Conservation (phyloP, 306 rosid species). For the Hippophae tibetana region DNA sequence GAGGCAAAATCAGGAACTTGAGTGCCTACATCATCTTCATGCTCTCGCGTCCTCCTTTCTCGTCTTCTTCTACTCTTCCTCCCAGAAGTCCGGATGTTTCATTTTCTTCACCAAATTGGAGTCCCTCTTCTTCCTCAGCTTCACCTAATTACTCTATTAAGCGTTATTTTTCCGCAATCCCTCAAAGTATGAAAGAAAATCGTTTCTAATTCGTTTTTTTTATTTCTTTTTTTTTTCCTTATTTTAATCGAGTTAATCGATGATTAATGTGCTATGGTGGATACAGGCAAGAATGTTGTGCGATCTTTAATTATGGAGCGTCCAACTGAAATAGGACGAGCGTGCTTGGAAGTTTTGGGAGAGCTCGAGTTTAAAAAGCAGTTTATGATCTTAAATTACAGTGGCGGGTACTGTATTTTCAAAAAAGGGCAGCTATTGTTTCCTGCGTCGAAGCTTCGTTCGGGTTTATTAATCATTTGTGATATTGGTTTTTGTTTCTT, state of each 20-base stretch:
- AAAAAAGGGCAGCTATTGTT: background rate
- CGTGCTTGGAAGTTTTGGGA: constrained; percentile 2
- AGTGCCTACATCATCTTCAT: background rate
- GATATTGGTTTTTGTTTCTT: background rate
- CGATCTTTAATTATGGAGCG: background rate
- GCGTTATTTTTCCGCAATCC: background rate
- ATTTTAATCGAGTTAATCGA: background rate
- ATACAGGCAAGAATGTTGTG: background rate
- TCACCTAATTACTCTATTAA: background rate
- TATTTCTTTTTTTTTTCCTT: background rate
- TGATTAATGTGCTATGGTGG: background rate
- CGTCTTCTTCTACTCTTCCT: background rate
- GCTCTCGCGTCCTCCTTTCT: background rate
- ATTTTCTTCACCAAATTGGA: background rate
- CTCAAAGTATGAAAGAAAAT: no score
- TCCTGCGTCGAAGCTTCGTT: background rate
- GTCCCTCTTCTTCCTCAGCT: background rate
- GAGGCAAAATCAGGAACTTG: background rate
- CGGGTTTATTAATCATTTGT: background rate
- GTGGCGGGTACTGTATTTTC: constrained; percentile 1
- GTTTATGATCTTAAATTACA: background rate
- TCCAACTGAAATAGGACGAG: background rate
- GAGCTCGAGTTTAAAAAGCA: constrained; percentile 2
- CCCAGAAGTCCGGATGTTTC: background rate
- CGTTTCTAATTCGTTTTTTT: background rate